Evolutionary conservation across 257 asterid genomes (phyloP).

Genomic region (Petrea volubilis): DNA sequence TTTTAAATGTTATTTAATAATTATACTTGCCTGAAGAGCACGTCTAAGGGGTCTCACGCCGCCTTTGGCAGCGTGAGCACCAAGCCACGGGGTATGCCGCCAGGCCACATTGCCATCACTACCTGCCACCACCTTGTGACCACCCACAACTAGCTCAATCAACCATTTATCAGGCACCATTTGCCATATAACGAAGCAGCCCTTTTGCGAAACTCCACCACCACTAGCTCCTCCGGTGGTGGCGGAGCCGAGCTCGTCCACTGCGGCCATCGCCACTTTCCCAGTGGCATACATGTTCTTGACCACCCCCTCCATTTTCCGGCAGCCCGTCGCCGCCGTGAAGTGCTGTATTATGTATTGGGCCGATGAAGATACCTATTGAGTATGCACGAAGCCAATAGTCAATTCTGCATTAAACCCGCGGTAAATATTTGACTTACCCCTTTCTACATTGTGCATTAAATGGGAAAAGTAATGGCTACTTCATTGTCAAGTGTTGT

Average conservation of each 20-base stretch:
- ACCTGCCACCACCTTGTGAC: slow-evolving; percentile 79
- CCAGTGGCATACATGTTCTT: slow-evolving; percentile 78
- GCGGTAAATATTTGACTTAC: neutral
- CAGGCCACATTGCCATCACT: slow-evolving; percentile 85
- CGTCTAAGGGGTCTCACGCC: slow-evolving; percentile 83
- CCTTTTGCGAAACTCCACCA: slow-evolving; percentile 47
- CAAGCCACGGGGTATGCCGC: slow-evolving; percentile 94
- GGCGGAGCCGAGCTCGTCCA: slow-evolving; percentile 42
- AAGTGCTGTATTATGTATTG: slow-evolving; percentile 83
- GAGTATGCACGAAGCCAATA: neutral
- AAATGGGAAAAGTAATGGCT: too few relatives aligned
- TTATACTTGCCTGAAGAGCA: slow-evolving; percentile 78
- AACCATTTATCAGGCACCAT: slow-evolving; percentile 80
- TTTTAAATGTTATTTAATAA: too few relatives aligned
- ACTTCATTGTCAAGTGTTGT: too few relatives aligned
- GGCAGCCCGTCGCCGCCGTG: slow-evolving; percentile 78
- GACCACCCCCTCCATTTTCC: slow-evolving; percentile 55
- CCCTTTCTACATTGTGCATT: neutral
- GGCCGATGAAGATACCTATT: slow-evolving; percentile 74
- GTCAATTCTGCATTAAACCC: neutral
- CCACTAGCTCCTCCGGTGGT: slow-evolving; percentile 12
- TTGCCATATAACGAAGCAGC: slow-evolving; percentile 90
- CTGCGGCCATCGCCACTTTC: slow-evolving; percentile 67
- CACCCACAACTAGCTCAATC: slow-evolving; percentile 70
- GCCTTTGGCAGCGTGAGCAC: slow-evolving; percentile 80